phyloP scores from a whole-genome alignment of 1,139 yeast species.

The Candida tetrigidarum region DNA sequence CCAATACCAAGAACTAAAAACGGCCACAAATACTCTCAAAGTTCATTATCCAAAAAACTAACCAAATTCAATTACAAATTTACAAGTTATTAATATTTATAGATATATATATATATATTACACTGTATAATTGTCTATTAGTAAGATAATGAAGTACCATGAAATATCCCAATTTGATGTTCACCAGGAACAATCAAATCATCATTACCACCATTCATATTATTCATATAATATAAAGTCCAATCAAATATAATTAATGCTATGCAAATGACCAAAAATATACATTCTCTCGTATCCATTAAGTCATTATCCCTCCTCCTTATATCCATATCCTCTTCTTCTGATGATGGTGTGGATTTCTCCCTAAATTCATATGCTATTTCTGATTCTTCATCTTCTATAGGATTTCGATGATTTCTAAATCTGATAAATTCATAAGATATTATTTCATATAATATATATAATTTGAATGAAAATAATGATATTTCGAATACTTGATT shows the following conservation, averaged over 20 bases:
- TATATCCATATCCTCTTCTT: constrained; percentile 2
- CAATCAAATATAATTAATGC: constrained; percentile 7
- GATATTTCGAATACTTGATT: background rate
- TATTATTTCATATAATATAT: constrained; percentile 4
- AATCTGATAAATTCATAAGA: background rate
- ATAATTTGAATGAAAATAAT: constrained; percentile 4
- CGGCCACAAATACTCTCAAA: constrained; percentile 1
- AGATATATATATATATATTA: background rate
- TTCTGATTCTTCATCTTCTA: constrained; percentile 8
- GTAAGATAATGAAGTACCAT: too few species aligned
- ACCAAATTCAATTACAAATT: constrained; percentile 1
- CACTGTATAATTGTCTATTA: too few species aligned
- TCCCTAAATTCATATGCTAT: background rate
- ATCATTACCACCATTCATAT: too few species aligned
- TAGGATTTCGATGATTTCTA: background rate
- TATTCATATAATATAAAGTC: constrained; percentile 1
- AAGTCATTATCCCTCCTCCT: background rate
- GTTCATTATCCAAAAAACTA: background rate
- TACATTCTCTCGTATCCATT: background rate
- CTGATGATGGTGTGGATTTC: constrained; percentile 1
- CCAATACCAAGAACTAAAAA: constrained; percentile 4
- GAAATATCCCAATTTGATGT: too few species aligned
- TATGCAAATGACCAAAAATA: constrained; percentile 2
- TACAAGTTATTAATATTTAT: background rate
- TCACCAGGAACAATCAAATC: too few species aligned